phyloP scores from a whole-genome alignment of 768 basidiomycete species.

The Hericium rajendrae region DNA sequence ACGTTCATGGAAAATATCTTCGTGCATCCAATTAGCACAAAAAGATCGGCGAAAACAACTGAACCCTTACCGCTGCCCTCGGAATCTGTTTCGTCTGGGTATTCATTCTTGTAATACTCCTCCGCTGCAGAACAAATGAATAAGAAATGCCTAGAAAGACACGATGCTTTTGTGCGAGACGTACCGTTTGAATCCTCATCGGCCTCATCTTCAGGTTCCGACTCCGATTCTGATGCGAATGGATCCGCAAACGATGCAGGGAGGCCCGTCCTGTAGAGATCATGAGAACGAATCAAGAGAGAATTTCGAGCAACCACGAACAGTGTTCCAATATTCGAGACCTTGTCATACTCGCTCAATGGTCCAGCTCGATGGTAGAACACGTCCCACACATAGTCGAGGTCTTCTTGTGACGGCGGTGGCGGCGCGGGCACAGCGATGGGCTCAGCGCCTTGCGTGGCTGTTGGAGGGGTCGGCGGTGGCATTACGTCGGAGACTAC shows the following conservation, averaged over 20 bases:
- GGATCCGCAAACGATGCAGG: constrained; percentile 46
- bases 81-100: constrained; percentile 55
- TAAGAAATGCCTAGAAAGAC: background rate
- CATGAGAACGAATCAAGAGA: background rate
- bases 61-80: constrained; percentile 19
- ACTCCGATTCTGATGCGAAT: constrained; percentile 45
- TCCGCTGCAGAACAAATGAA: constrained; percentile 38
- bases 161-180: constrained; percentile 5
- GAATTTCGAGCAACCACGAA: constrained; percentile 25
- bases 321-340: constrained; percentile 54
- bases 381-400: constrained; percentile 79
- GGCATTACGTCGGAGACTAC: constrained; percentile 24
- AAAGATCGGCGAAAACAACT: background rate
- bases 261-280: constrained; percentile 43
- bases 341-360: constrained; percentile 46
- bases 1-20: background rate
- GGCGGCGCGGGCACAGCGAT: constrained; percentile 2
- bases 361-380: constrained; percentile 65
- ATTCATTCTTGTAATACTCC: constrained; percentile 80
- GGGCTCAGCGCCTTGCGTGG: constrained; percentile 1
- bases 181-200: constrained; percentile 82
- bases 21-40: background rate
- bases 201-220: constrained; percentile 62
- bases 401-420: constrained; percentile 15
- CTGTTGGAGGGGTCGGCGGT: constrained; percentile 9